Base-by-base conservation (phyloP, 2,329 filamentous ascomycete species). In the Beauveria asiatica region DNA sequence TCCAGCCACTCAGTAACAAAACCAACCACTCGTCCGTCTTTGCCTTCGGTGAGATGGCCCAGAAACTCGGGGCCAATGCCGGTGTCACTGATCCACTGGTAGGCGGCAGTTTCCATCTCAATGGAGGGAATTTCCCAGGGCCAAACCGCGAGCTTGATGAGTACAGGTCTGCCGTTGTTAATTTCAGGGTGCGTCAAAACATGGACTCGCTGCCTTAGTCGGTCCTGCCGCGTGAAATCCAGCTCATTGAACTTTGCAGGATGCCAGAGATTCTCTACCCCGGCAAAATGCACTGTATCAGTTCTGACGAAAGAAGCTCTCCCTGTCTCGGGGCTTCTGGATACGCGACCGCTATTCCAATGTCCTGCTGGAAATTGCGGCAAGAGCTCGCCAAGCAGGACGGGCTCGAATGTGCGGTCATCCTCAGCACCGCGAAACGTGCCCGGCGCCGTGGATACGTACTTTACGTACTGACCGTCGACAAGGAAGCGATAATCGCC, bases 401-500 rank as follows among this genome's bases (percentile, higher is more conserved):
- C 62, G 41, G 65, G 66, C 59, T 66, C 65, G 41, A 69, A 70
- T 30, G 64, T 66, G 39, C 67, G 66, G 62, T 69, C 64, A 19
- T 68, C 63, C 48, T 66, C 63, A 42, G 62, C 60, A 44, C 63
- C 59, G 61, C 61, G 56, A 62, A 71, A 68, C 17, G 63, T 63
- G 30, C 66, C 65, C 48, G 67, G 65, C 5, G 61, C 67, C 37
- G 64, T 67, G 41, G 63, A 27, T 11, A 68, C 25, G 58, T 70
- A 72, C 60, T 69, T 69, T 0, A 67, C 64, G 45, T 66, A 61
- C 56, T 64, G 54, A 11, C 57, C 61, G 19, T 68, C 64, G 55
- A 69, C 57, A 2, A 70, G 61, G 58, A 70, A 69, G 53, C 67
- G 67, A 51, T 70, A 69, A 46, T 69, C 65, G 61, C 70, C 68